These are phyloP conservation scores for Phytophthora citricola DNA, from an alignment of 352 stramenopile genomes.

Conservation along the genomic window DNA sequence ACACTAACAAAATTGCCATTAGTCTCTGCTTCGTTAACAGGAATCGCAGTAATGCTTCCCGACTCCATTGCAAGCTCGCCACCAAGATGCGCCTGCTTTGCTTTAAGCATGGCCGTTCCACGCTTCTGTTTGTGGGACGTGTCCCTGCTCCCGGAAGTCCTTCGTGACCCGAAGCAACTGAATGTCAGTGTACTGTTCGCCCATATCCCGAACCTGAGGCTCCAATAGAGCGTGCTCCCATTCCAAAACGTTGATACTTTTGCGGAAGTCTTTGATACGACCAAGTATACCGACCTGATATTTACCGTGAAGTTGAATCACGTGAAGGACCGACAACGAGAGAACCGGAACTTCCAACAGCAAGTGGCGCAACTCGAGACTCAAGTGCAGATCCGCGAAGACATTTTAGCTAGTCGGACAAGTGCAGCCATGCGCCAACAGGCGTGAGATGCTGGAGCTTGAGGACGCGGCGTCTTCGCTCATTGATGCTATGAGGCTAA, in stretches of 20 bases:
- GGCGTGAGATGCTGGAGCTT: neutral
- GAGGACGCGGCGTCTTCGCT: too few species aligned
- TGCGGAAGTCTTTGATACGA: slow-evolving; percentile 94
- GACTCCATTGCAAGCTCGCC: too few species aligned
- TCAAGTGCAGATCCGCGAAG: slow-evolving; percentile 89
- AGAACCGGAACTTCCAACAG: slow-evolving; percentile 84
- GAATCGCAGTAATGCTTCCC: too few species aligned
- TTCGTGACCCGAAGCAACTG: slow-evolving; percentile 94
- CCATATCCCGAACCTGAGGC: slow-evolving; percentile 84
- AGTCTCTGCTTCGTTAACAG: too few species aligned
- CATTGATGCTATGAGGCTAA: too few species aligned
- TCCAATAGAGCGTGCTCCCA: slow-evolving; percentile 90
- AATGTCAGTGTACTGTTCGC: slow-evolving; percentile 94
- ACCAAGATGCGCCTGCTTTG: slow-evolving; percentile 59
- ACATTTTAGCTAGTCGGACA: slow-evolving; percentile 83
- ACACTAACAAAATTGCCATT: too few species aligned
- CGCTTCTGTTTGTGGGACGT: slow-evolving; percentile 82
- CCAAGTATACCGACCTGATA: slow-evolving; percentile 89
- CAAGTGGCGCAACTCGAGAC: slow-evolving; percentile 84
- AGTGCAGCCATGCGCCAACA: slow-evolving; percentile 51
- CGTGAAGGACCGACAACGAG: slow-evolving; percentile 69
- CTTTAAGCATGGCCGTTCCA: slow-evolving; percentile 70
- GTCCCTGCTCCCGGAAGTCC: slow-evolving; percentile 89
- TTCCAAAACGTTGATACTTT: slow-evolving; percentile 95
- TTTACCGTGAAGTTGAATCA: slow-evolving; percentile 86